Evolutionary conservation across 345 rosid genomes (phyloP), one percentile per base, ranked within the genome.

Genomic region (Dipteronia dyeriana): DNA sequence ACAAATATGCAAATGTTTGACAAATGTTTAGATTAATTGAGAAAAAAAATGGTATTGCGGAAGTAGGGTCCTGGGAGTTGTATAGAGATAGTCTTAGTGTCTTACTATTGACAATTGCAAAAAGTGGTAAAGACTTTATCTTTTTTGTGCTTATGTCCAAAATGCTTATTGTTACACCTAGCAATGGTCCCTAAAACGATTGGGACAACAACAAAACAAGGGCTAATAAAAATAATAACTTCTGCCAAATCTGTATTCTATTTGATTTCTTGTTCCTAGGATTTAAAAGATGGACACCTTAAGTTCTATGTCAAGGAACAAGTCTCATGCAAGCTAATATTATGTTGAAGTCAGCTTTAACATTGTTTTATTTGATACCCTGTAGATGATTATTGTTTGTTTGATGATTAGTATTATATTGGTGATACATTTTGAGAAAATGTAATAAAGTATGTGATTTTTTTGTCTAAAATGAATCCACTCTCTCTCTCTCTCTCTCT

Each of bases 161-260:
- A 26, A 66, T 39, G 23, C n/a, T n/a, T 10, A 66, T 66, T 66
- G 20, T 41, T 66, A 66, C 69, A 39, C 70, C 22, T 38, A 38
- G 20, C 49, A n/a, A 17, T 66, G 49, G 12, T 45, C 49, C 49
- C 49, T 10, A 45, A 45, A 45, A 11, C 9, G 49, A 45, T 45
- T 14, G 14, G 49, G 10, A 45, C 12, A 45, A 45, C 13, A 45
- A 45, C 14, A 45, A 45, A 45, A 10, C 4, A 13, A 29, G 41
- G n/a, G 41, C 67, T 29, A 29, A 63, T 63, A 29, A 29, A 45
- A 45, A 9, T 45, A 45, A 45, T 45, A 43, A 43, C 9, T 45
- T 45, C 13, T 45, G 49, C 10, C 49, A 45, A 45, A 63, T 63
- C 43, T 29, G 7, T 63, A 63, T 63, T 25, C 31, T 26, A 63